Base-by-base conservation (phyloP, 225 moss, liverwort and hornwort genomes). In the Polytrichum formosum region DNA sequence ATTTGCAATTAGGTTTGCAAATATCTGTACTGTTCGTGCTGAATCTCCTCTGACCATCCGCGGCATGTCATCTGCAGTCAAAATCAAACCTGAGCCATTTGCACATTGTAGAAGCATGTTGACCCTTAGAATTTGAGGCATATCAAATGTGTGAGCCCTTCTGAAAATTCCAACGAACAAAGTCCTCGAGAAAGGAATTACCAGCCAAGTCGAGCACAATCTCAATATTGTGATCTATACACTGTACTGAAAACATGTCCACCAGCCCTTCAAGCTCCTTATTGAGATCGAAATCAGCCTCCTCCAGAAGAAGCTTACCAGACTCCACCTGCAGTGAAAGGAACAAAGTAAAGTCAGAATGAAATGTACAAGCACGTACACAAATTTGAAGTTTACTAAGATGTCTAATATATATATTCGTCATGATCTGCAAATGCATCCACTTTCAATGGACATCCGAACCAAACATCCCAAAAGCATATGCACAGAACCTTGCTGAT, bases 221-320 rank as follows among this genome's bases (percentile, higher is more conserved):
- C 67, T 92, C 92, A n/a, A 95, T 86, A 35, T 82, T 76, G 53
- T 87, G 87, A 72, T 89, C 87, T 56, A 83, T 77, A 80, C 90
- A 92, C 75, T 95, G 94, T 31, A 91, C 94, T 26, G 94, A 87
- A 73, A 95, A 95, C 90, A 95, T 90, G 73, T 95, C 94, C 73
- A 92, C 88, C 68, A 95, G 78, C 59, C 87, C 89, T 84, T 92
- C 92, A 37, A 95, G 87, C 78, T 95, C 94, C 54, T 82, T 85
- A 31, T 80, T 77, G 28, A 95, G 92, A 87, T 92, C 89, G 79
- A 95, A 95, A 70, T 87, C 85, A 18, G 86, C 76, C 46, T 73
- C 78, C 64, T 95, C 94, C 30, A 95, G 85, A 26, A 83, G 63
- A 53, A 95, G 85, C 79, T 89, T 95, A 28, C 94, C 94, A 18